Base-by-base conservation (phyloP, 1,284 basidiomycete species). In the Cutaneotrichosporon arboriforme region DNA sequence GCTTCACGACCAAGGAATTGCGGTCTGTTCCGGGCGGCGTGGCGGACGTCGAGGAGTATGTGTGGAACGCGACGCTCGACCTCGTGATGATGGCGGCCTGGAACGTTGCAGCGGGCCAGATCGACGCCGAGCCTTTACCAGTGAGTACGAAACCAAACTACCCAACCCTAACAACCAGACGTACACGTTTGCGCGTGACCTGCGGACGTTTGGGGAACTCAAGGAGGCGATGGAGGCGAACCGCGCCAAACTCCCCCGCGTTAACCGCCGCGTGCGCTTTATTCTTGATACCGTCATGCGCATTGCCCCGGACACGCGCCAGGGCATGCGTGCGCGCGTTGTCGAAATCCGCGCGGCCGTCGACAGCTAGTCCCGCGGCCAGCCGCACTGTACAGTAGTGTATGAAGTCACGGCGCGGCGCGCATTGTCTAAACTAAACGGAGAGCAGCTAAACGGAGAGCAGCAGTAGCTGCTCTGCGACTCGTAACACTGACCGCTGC, bases 11-110 rank as follows among this genome's bases (percentile, higher is more conserved):
- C 3, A 70, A 69, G 51, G 73, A 76, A 53, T 55, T 76, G 22
- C 53, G 70, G 38, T 67, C 67, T 7, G 69, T 73, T 1, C 51
- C 54, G 21, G 67, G 64, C 20, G 69, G 70, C 14, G 60, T 72
- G 1, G 55, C 56, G 37, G 73, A 62, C 15, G 70, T 73, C 4
- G 70, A 73, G 50, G 74, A 69, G 49, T 74, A 73, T 44, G 64
- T 76, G 7, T 68, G 73, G 9, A 76, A 76, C 56, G 72, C 74
- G 4, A 63, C 65, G n/a, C 52, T 75, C 55, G 74, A 76, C 62
- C 56, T 76, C 41, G 63, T 75, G 10, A 66, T 74, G 33, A 70
- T 75, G 69, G 66, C 61, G 3, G 60, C 59, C 10, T 75, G 73
- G 73, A 61, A 60, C 26, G 48, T 76, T 8, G 70, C 64, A 0